Evolutionary conservation across 768 basidiomycete genomes (phyloP).

Genomic region (Gyrodon lividus): DNA sequence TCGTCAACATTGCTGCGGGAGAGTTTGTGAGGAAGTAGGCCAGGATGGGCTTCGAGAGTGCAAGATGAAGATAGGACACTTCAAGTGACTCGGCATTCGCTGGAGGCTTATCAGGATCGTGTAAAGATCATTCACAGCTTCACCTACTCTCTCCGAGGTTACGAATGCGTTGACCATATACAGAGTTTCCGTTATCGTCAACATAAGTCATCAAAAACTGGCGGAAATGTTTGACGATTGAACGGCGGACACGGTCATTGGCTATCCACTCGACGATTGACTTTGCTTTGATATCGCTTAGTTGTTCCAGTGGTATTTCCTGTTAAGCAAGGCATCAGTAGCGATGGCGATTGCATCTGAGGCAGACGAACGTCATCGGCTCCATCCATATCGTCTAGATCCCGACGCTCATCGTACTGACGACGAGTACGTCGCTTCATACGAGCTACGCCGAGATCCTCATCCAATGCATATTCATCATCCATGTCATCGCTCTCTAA

Average conservation of each 20-base stretch:
- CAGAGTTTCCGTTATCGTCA: constrained; percentile 86
- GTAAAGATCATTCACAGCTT: constrained; percentile 5
- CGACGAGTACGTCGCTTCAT: constrained; percentile 83
- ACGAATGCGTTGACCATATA: constrained; percentile 92
- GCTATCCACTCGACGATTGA: constrained; percentile 98
- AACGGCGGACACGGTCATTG: constrained; percentile 83
- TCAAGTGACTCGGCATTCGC: constrained; percentile 97
- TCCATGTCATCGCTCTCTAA: constrained; percentile 80
- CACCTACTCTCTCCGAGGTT: constrained; percentile 89
- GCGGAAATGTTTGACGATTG: constrained; percentile 90
- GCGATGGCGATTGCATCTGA: background rate
- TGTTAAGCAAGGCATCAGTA: constrained; percentile 33
- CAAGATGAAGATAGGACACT: constrained; percentile 95
- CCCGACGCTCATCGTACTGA: constrained; percentile 91
- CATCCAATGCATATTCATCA: constrained; percentile 71
- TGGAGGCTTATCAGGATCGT: constrained; percentile 32
- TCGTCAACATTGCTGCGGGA: constrained; percentile 86
- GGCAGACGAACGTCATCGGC: constrained; percentile 68
- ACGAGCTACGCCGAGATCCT: constrained; percentile 60
- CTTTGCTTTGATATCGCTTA: constrained; percentile 97
- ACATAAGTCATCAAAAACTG: constrained; percentile 95
- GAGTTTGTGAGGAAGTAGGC: constrained; percentile 98
- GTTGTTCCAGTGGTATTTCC: constrained; percentile 94
- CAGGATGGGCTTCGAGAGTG: constrained; percentile 87
- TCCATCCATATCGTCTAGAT: constrained; percentile 89